Conservation (phyloP, 2,329 filamentous ascomycete genomes). For the Torrubiella hemipterigena region DNA sequence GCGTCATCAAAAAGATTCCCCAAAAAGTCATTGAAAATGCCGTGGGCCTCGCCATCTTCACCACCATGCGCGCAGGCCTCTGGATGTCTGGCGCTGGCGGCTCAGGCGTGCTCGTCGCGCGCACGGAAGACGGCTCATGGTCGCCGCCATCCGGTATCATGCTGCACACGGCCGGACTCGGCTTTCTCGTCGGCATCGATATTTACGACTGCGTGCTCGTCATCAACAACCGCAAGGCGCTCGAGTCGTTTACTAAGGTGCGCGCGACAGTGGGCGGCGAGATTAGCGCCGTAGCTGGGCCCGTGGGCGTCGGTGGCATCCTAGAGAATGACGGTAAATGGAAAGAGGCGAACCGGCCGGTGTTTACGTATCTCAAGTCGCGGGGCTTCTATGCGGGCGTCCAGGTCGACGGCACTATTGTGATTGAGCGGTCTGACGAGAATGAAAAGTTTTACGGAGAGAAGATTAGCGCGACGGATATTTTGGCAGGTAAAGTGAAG, state of each 20-base stretch:
- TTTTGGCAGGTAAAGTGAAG: conserved; percentile 33
- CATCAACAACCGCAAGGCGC: conserved; percentile 65
- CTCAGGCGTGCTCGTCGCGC: conserved; percentile 51
- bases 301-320: conserved; percentile 58
- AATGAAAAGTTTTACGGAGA: conserved; percentile 79
- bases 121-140: conserved; percentile 56
- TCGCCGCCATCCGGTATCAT: conserved; percentile 74
- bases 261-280: conserved; percentile 70
- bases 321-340: conserved; percentile 45
- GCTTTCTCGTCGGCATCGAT: conserved; percentile 71
- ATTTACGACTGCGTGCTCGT: conserved; percentile 85
- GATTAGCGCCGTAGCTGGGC: conserved; percentile 60
- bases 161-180: conserved; percentile 67
- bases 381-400: conserved; percentile 80
- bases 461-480: conserved; percentile 30
- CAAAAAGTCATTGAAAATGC: conserved; percentile 51
- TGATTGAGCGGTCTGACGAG: conserved; percentile 78
- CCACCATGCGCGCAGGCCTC: conserved; percentile 54
- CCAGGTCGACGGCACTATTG: conserved; percentile 74
- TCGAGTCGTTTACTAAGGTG: conserved; percentile 65
- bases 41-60: conserved; percentile 61
- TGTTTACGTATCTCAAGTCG: conserved; percentile 71
- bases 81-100: conserved; percentile 56
- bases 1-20: conserved; percentile 41
- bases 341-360: conserved; percentile 39